A percentile compares a stretch with the other conserved stretches of the same genome.
phyloP scores from a whole-genome alignment of 208 protist species.

The Angomonas desouzai region DNA sequence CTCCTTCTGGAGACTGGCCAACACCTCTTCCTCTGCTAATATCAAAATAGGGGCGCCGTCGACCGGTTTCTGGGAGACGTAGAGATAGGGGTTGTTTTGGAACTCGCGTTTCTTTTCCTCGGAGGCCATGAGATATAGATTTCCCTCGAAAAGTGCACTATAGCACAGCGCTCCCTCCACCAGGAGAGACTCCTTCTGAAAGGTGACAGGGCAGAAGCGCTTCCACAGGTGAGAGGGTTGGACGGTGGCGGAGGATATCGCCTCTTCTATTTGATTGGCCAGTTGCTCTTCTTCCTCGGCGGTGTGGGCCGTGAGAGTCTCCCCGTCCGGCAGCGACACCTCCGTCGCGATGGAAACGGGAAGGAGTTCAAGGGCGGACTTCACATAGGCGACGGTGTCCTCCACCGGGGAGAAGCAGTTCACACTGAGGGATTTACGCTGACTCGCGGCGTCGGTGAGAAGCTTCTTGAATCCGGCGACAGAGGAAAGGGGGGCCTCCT shows the following conservation, averaged over 20 bases:
- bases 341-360: neutral
- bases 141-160: constrained; percentile 52
- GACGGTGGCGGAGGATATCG: constrained; percentile 23
- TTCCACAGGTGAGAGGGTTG: constrained; percentile 53
- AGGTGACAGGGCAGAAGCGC: constrained; percentile 82
- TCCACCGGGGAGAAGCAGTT: constrained; percentile 28
- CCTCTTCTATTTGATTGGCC: constrained; percentile 29
- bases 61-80: constrained; percentile 31
- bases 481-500: constrained; percentile 10
- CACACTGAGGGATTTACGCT: constrained; percentile 23
- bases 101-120: constrained; percentile 45
- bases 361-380: neutral
- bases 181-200: constrained; percentile 53
- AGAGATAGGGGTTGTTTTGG: constrained; percentile 49
- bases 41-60: constrained; percentile 52
- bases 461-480: constrained; percentile 22
- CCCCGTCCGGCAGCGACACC: neutral
- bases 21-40: constrained; percentile 31
- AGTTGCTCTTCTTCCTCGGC: constrained; percentile 37
- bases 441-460: constrained; percentile 16
- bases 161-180: constrained; percentile 68
- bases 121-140: constrained; percentile 64
- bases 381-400: constrained; percentile 20
- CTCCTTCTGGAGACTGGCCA: constrained; percentile 12
- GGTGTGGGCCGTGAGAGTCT: neutral